Conservation (phyloP, 225 moss, liverwort and hornwort genomes). For the Physcomitrium patens region DNA sequence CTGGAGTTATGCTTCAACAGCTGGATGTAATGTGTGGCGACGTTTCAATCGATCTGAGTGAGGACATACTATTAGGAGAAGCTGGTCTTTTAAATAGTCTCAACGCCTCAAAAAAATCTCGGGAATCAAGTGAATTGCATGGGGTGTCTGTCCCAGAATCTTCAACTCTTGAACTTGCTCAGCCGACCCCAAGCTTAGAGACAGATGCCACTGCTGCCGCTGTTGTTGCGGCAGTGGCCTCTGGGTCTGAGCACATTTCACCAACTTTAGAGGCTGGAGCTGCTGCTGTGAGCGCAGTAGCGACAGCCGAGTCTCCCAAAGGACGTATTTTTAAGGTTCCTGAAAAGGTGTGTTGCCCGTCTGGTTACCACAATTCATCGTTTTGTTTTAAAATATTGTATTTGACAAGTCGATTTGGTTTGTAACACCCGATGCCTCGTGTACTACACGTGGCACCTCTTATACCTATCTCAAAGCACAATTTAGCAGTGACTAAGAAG, state of each 20-base stretch:
- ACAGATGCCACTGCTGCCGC: conserved; percentile 29
- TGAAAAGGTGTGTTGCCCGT: conserved; percentile 47
- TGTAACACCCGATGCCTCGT: neutral
- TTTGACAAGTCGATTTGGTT: conserved; percentile 2
- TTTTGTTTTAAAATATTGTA: neutral
- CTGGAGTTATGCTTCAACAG: conserved; percentile 70
- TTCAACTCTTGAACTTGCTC: conserved; percentile 25
- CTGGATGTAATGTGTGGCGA: conserved; percentile 78
- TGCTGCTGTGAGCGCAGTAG: conserved; percentile 27
- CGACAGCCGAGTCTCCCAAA: conserved; percentile 28
- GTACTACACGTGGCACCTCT: neutral
- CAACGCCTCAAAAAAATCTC: conserved; percentile 42
- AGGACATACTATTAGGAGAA: conserved; percentile 80
- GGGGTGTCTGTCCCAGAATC: conserved; percentile 27
- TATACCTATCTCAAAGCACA: neutral
- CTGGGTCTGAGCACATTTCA: conserved; percentile 29
- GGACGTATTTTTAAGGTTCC: conserved; percentile 57
- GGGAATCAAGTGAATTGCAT: conserved; percentile 36
- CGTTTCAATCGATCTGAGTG: conserved; percentile 72
- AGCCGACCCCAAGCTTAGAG: conserved; percentile 32
- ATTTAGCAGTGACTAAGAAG: neutral
- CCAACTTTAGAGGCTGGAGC: conserved; percentile 28
- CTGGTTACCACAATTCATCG: conserved; percentile 7
- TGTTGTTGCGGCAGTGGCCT: conserved; percentile 24
- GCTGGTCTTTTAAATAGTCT: conserved; percentile 61